Conservation (phyloP, 805 yeast species). For the Yarrowia sp. region DNA sequence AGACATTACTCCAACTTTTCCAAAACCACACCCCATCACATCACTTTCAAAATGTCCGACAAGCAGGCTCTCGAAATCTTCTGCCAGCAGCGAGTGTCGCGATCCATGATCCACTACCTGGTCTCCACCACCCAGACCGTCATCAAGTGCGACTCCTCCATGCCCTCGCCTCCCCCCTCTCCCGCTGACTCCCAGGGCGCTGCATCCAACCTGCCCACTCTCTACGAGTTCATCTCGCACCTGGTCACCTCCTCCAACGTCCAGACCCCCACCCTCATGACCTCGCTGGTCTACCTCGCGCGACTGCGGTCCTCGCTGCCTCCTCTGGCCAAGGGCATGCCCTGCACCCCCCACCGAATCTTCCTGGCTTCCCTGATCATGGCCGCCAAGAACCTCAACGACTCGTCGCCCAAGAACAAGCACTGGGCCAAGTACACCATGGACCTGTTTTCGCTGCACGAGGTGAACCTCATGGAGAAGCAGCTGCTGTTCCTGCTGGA, state of each 20-base stretch:
- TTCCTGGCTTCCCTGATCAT: conserved; percentile 87
- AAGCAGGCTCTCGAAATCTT: conserved; percentile 53
- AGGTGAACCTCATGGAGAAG: conserved; percentile 89
- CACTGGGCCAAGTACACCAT: conserved; percentile 96
- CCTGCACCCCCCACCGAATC: conserved; percentile 89
- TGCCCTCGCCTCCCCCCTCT: conserved; percentile 42
- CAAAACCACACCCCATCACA: neutral
- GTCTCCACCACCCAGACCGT: conserved; percentile 53
- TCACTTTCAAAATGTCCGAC: conserved; percentile 46
- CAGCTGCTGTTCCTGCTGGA: conserved; percentile 82
- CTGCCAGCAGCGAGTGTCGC: conserved; percentile 53
- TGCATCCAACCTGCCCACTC: conserved; percentile 44
- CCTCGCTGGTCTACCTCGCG: conserved; percentile 82
- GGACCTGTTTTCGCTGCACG: conserved; percentile 76
- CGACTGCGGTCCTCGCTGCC: conserved; percentile 81
- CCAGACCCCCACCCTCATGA: conserved; percentile 94
- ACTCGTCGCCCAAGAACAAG: conserved; percentile 91
- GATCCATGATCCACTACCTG: conserved; percentile 53
- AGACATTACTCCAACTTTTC: neutral
- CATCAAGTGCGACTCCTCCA: conserved; percentile 50
- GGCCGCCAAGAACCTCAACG: conserved; percentile 92
- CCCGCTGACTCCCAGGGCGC: conserved; percentile 28
- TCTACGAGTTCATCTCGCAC: conserved; percentile 65
- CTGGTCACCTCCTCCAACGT: conserved; percentile 85
- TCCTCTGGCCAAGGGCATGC: conserved; percentile 85